A percentile compares a stretch with the other conserved stretches of the same genome.
Evolutionary conservation across 73 alveolate species (phyloP).

Genomic region (Paramecium bursaria): DNA sequence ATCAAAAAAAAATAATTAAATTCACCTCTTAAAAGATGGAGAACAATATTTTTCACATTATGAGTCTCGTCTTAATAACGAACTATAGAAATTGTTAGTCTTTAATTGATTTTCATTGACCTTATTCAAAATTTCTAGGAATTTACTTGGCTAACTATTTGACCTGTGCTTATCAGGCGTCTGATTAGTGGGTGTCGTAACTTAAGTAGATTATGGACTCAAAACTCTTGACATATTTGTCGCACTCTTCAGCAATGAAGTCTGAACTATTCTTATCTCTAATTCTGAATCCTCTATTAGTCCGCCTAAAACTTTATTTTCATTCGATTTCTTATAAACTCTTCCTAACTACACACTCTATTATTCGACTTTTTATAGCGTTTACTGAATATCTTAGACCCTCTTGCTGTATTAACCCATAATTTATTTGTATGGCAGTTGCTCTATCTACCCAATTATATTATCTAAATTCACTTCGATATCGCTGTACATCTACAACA

Average conservation of each 20-base stretch:
- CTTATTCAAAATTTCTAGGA: conserved; percentile 35
- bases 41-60: conserved; percentile 42
- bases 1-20: too few relatives aligned
- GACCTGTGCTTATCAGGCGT: conserved; percentile 52
- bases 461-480: conserved; percentile 47
- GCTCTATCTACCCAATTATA: conserved; percentile 1
- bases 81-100: conserved; percentile 30
- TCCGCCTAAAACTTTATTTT: conserved; percentile 22
- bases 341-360: conserved; percentile 15
- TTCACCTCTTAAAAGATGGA: conserved; percentile 40
- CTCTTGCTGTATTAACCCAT: conserved; percentile 51
- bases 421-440: not conserved
- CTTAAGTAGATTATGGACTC: conserved; percentile 44
- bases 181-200: conserved; percentile 15
- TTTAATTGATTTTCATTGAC: conserved; percentile 38
- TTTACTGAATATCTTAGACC: conserved; percentile 2
- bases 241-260: conserved; percentile 11
- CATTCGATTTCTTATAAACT: conserved; percentile 20
- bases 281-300: conserved; percentile 25
- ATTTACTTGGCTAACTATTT: conserved; percentile 49
- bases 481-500: conserved; percentile 39
- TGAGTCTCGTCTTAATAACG: conserved; percentile 31
- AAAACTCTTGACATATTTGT: not conserved
- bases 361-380: not conserved
- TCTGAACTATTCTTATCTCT: conserved; percentile 34